Conservation (phyloP, 75 land plant species). For the Pinus taeda region DNA sequence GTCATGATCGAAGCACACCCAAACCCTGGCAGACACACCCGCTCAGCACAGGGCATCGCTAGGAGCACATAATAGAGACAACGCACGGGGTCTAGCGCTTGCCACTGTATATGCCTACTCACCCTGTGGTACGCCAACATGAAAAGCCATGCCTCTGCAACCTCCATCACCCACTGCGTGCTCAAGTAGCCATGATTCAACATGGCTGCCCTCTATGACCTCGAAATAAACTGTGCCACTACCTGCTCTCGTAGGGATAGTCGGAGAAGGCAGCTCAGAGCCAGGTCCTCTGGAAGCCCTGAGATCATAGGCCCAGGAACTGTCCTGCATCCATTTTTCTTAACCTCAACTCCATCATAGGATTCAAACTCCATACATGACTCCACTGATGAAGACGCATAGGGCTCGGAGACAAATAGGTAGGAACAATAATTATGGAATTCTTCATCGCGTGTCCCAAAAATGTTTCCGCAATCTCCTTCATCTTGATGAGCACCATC, state of each 20-base stretch:
- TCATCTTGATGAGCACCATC: too few relatives aligned
- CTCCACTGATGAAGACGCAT: too few relatives aligned
- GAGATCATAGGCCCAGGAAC: not conserved
- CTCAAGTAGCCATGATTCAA: slow-evolving; percentile 27
- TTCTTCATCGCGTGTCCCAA: too few relatives aligned
- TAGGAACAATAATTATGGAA: too few relatives aligned
- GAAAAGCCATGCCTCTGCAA: slow-evolving; percentile 60
- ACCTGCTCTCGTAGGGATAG: not conserved
- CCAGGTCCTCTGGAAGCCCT: not conserved
- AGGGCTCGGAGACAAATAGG: too few relatives aligned
- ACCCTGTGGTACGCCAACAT: slow-evolving; percentile 56
- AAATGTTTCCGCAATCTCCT: too few relatives aligned
- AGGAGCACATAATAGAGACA: slow-evolving; percentile 54
- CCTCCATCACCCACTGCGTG: slow-evolving; percentile 23
- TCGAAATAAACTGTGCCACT: not conserved
- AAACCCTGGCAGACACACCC: slow-evolving; percentile 60
- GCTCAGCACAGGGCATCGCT: slow-evolving; percentile 61
- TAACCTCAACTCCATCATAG: too few relatives aligned
- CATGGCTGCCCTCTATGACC: not conserved
- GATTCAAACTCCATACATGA: too few relatives aligned
- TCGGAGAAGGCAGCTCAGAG: not conserved
- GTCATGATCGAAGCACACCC: slow-evolving; percentile 45
- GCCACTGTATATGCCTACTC: slow-evolving; percentile 68
- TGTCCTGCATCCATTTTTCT: too few relatives aligned
- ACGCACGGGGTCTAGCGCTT: slow-evolving; percentile 49